These are phyloP conservation scores for Kandelia obovata DNA, from an alignment of 345 rosid species.

Conservation along the genomic window DNA sequence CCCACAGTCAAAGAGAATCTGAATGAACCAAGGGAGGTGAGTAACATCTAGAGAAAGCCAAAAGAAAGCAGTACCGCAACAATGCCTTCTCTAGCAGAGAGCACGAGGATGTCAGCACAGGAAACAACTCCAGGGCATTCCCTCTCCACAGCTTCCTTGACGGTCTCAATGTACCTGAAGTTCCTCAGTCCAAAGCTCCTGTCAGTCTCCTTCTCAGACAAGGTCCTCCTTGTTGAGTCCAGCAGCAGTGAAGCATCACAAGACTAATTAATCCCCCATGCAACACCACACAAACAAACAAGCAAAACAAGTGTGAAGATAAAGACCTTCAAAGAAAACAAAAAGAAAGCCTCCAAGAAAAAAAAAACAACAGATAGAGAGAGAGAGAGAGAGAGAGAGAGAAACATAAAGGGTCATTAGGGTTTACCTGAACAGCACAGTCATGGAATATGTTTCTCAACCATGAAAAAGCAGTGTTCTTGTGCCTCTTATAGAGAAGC, in stretches of 20 bases:
- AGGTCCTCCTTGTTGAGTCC: constrained; percentile 89
- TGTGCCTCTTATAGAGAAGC: constrained; percentile 97
- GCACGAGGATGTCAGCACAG: constrained; percentile 79
- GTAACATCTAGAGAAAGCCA: neutral
- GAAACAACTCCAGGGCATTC: constrained; percentile 95
- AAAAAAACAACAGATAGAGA: neutral
- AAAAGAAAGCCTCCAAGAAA: neutral
- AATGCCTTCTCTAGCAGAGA: constrained; percentile 87
- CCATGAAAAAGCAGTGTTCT: constrained; percentile 99
- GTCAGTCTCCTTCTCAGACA: constrained; percentile 96
- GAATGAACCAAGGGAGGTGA: neutral
- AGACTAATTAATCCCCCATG: constrained; percentile 40
- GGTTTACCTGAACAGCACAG: constrained; percentile 83
- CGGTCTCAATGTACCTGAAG: constrained; percentile 85
- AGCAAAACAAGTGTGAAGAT: neutral
- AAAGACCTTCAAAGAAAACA: neutral
- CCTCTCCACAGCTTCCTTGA: constrained; percentile 92
- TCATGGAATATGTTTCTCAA: constrained; percentile 98
- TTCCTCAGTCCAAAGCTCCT: constrained; percentile 93
- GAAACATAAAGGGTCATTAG: no score
- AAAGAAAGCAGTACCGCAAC: constrained; percentile 45
- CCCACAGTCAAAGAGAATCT: neutral
- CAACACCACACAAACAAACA: constrained; percentile 1
- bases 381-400: no score
- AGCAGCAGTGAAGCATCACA: constrained; percentile 93